A percentile compares a stretch with the other conserved stretches of the same genome.
These are phyloP conservation scores for Tephrocybe sp. DNA, from an alignment of 768 basidiomycete species.

Conservation along the genomic window DNA sequence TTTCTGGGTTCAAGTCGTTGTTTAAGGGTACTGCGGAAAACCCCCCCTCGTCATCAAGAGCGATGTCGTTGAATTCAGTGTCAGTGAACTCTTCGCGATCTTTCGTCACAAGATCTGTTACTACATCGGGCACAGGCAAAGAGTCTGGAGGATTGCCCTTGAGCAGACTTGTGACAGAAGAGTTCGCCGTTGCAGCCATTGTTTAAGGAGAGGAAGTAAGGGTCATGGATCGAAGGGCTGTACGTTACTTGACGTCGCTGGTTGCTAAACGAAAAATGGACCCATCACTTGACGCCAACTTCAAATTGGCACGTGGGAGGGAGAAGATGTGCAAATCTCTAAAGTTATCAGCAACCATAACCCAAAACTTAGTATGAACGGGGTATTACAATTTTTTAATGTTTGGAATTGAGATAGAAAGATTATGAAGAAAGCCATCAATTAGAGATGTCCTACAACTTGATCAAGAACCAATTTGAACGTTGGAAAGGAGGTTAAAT, in stretches of 20 bases:
- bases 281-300: slow-evolving; percentile 6
- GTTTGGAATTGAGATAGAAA: no score
- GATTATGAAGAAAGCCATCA: no score
- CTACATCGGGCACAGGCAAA: slow-evolving; percentile 50
- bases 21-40: slow-evolving; percentile 38
- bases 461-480: no score
- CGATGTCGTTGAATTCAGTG: slow-evolving; percentile 66
- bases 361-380: no score
- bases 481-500: slow-evolving; percentile 1
- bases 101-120: slow-evolving; percentile 22
- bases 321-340: no score
- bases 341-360: no score
- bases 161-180: slow-evolving; percentile 4
- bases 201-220: slow-evolving; percentile 5
- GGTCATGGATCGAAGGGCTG: slow-evolving; percentile 13
- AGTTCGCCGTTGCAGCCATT: slow-evolving; percentile 21
- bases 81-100: slow-evolving; percentile 39
- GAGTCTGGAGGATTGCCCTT: slow-evolving; percentile 38
- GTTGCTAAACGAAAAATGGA: slow-evolving; percentile 12
- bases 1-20: slow-evolving; percentile 14
- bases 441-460: no score
- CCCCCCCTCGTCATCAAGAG: slow-evolving; percentile 44
- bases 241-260: slow-evolving; percentile 7
- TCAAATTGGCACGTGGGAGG: slow-evolving; percentile 13
- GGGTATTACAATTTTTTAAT: no score